Conservation (phyloP, 2,329 filamentous ascomycete species). For the Fusarium sp. region DNA sequence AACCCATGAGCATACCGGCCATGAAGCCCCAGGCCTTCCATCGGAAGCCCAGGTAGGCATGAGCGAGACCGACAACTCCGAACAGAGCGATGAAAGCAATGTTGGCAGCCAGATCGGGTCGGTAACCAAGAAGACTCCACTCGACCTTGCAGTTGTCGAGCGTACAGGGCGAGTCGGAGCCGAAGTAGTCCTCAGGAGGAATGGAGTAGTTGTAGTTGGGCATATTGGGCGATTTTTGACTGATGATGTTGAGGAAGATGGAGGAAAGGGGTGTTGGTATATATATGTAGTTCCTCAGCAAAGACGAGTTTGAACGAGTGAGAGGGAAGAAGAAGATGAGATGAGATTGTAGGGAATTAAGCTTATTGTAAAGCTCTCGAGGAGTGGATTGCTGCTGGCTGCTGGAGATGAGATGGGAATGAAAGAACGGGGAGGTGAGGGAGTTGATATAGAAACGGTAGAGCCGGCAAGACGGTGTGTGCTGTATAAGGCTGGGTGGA, state of each 20-base stretch:
- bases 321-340: background rate
- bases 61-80: slow-evolving; percentile 51
- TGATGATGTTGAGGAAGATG: background rate
- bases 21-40: slow-evolving; percentile 62
- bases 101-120: slow-evolving; percentile 65
- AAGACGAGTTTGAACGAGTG: background rate
- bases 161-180: slow-evolving; percentile 58
- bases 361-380: slow-evolving; percentile 23
- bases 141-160: slow-evolving; percentile 59
- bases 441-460: slow-evolving; percentile 25
- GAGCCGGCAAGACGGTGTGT: background rate
- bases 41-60: slow-evolving; percentile 56
- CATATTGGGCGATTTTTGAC: slow-evolving; percentile 30
- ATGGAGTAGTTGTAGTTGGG: slow-evolving; percentile 29
- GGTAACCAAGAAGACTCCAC: slow-evolving; percentile 64
- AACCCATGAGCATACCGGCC: slow-evolving; percentile 65
- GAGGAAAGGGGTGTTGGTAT: background rate
- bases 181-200: slow-evolving; percentile 50
- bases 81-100: slow-evolving; percentile 63
- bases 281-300: background rate
- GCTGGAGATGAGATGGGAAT: slow-evolving; percentile 15
- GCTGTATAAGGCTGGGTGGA: background rate
- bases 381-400: background rate
- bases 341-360: slow-evolving; percentile 3
- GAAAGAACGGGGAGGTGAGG: slow-evolving; percentile 7